Evolutionary conservation across 805 yeast genomes (phyloP), one percentile per base, ranked within the genome.

Genomic region (Starmerella kuoi): DNA sequence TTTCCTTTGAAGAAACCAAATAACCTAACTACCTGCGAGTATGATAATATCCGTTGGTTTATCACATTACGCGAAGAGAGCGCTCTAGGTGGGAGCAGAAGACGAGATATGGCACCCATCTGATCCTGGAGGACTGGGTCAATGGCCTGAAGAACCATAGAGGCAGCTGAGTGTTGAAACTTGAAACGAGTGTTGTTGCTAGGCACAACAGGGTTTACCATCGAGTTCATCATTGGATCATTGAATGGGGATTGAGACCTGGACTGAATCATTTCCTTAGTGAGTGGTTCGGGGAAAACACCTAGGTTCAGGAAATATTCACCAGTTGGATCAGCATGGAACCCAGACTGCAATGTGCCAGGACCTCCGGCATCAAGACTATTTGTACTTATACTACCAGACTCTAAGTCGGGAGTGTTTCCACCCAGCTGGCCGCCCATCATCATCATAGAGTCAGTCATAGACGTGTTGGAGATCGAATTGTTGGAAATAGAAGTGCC

Each of bases 1-100:
- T 79, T 69, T 37, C 75, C 72, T 33, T 79, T 63, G 55, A 81
- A 82, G 36, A 70, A 71, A 40, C 66, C 67, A 49, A 81, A 60
- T 31, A 80, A 58, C 15, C 64, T 63, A 5, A 68, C 50, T 0
- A 74, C 74, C 49, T 77, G 76, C 2, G 60, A 57, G 31, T 65
- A 52, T 1, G 73, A 53, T 14, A 82, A 52, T 4, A 79, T 59
- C 1, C 73, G 73, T 21, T 70, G 52, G 2, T 70, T 51, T 2
- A 81, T 63, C 2, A 79, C 57, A 53, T 79, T 45, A 20, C 39
- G 38, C 12, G 41, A 14, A 11, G 37, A 23, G 26, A 18, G 34
- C 20, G 35, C 30, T 7, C 37, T 39, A 30, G 21, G 35, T 30
- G 44, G 31, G 36, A 23, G 30, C 19, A 32, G 37, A 11, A 39